Conservation (phyloP, 805 yeast genomes). For the Kuraishia capsulata region DNA sequence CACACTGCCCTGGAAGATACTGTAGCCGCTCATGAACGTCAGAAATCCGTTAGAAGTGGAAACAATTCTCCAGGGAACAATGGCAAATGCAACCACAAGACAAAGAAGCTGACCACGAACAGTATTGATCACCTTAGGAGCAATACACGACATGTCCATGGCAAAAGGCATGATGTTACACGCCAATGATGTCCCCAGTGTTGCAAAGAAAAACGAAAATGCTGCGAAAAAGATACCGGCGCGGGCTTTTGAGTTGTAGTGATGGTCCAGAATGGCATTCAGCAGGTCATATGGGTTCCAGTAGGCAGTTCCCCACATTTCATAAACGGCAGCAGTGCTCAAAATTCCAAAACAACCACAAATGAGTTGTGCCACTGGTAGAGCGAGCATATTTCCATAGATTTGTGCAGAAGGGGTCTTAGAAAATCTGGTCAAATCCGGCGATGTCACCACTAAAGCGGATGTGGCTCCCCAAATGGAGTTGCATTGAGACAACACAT, state of each 20-base stretch:
- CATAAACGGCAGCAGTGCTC: slow-evolving; percentile 3
- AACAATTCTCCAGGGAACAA: slow-evolving; percentile 33
- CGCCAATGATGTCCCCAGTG: slow-evolving; percentile 31
- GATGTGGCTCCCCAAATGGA: neutral
- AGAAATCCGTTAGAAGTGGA: slow-evolving; percentile 29
- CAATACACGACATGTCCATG: slow-evolving; percentile 31
- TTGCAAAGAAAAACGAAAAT: slow-evolving; percentile 31
- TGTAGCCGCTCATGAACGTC: slow-evolving; percentile 32
- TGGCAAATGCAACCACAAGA: slow-evolving; percentile 26
- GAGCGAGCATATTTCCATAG: slow-evolving; percentile 1
- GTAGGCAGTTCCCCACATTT: slow-evolving; percentile 26
- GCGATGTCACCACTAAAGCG: neutral
- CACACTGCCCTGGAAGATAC: slow-evolving; percentile 32
- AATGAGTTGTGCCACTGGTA: slow-evolving; percentile 2
- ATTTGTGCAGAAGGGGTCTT: slow-evolving; percentile 1
- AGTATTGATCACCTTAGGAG: slow-evolving; percentile 29
- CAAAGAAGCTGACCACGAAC: slow-evolving; percentile 16
- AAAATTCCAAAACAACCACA: slow-evolving; percentile 4
- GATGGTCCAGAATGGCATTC: slow-evolving; percentile 22
- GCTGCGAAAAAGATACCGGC: slow-evolving; percentile 34
- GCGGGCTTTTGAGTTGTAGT: slow-evolving; percentile 28
- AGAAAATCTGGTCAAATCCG: neutral
- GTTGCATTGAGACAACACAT: neutral
- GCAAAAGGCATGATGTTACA: slow-evolving; percentile 22
- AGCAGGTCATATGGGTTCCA: slow-evolving; percentile 36